Evolutionary conservation across 2,329 filamentous ascomycete species (phyloP).

Genomic region (Sphaerulina vaccinii): DNA sequence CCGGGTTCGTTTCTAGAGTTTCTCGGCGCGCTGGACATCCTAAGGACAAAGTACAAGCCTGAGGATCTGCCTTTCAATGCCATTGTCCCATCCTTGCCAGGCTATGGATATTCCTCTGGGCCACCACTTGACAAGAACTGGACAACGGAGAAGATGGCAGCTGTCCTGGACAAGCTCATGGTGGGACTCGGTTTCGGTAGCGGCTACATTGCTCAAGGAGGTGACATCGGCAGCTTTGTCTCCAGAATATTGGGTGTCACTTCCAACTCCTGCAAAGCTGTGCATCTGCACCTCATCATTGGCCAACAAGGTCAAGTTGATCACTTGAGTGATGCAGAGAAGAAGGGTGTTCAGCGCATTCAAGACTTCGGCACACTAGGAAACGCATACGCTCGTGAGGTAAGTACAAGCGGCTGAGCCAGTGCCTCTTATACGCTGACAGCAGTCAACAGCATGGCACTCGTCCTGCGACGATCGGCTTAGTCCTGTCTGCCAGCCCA

Average conservation of each 20-base stretch:
- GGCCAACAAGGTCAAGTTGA: constrained; percentile 18
- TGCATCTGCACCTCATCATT: constrained; percentile 28
- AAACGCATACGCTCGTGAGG: constrained; percentile 48
- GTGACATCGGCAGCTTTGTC: constrained; percentile 54
- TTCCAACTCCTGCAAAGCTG: constrained; percentile 51
- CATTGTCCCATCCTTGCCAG: constrained; percentile 56
- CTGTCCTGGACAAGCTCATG: constrained; percentile 54
- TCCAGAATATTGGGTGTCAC: constrained; percentile 44
- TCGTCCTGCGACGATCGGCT: constrained; percentile 55
- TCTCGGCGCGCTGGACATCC: constrained; percentile 49
- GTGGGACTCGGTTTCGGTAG: constrained; percentile 51
- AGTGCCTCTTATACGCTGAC: not conserved
- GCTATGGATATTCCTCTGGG: constrained; percentile 52
- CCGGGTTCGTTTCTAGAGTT: constrained; percentile 57
- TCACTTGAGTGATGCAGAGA: constrained; percentile 24
- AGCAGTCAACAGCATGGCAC: constrained; percentile 48
- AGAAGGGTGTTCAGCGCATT: constrained; percentile 26
- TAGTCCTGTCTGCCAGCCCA: constrained; percentile 54
- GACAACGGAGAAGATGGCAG: constrained; percentile 41
- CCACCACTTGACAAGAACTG: constrained; percentile 51
- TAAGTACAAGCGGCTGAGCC: not conserved
- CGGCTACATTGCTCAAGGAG: constrained; percentile 58
- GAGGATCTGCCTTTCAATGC: constrained; percentile 57
- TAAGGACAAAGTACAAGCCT: constrained; percentile 51
- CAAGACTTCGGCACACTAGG: constrained; percentile 38